Evolutionary conservation across 1,139 yeast species (phyloP).

Genomic region (Debaryomycetaceae sp.): DNA sequence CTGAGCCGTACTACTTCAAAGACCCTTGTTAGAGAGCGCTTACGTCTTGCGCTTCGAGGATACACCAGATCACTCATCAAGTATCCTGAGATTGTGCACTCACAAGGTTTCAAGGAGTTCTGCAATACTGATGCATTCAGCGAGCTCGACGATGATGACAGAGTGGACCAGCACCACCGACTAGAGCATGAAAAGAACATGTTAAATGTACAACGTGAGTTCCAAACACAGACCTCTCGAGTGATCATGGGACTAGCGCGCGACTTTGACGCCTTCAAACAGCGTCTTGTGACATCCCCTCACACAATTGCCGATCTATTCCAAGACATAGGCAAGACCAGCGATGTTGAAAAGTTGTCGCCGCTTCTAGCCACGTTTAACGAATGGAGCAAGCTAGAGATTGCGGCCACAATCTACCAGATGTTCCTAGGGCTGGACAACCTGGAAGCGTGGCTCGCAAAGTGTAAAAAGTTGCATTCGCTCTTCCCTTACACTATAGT

Average conservation of each 20-base stretch:
- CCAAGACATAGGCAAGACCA: slow-evolving; percentile 48
- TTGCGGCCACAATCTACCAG: slow-evolving; percentile 77
- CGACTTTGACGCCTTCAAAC: slow-evolving; percentile 46
- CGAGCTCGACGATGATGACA: slow-evolving; percentile 28
- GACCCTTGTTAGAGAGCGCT: slow-evolving; percentile 41
- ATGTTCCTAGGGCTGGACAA: slow-evolving; percentile 70
- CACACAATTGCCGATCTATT: slow-evolving; percentile 40
- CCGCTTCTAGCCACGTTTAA: slow-evolving; percentile 59
- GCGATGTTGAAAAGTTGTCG: slow-evolving; percentile 49
- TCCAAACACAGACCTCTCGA: slow-evolving; percentile 54
- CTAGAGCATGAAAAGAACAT: slow-evolving; percentile 50
- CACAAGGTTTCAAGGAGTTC: slow-evolving; percentile 42
- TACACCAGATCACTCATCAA: slow-evolving; percentile 46
- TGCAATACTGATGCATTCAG: slow-evolving; percentile 26
- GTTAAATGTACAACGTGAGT: slow-evolving; percentile 55
- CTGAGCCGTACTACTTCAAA: slow-evolving; percentile 1
- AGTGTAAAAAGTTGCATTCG: slow-evolving; percentile 57
- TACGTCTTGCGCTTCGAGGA: slow-evolving; percentile 67
- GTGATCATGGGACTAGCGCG: slow-evolving; percentile 32
- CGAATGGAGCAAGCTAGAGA: slow-evolving; percentile 72
- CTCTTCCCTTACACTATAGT: slow-evolving; percentile 69
- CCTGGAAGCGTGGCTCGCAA: slow-evolving; percentile 61
- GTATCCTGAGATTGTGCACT: slow-evolving; percentile 45
- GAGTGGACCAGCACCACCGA: slow-evolving; percentile 46
- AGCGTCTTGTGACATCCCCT: slow-evolving; percentile 39